A percentile compares a stretch with the other conserved stretches of the same genome.
These are phyloP conservation scores for Pythium monospermum DNA, from an alignment of 352 stramenopile genomes.

Conservation along the genomic window DNA sequence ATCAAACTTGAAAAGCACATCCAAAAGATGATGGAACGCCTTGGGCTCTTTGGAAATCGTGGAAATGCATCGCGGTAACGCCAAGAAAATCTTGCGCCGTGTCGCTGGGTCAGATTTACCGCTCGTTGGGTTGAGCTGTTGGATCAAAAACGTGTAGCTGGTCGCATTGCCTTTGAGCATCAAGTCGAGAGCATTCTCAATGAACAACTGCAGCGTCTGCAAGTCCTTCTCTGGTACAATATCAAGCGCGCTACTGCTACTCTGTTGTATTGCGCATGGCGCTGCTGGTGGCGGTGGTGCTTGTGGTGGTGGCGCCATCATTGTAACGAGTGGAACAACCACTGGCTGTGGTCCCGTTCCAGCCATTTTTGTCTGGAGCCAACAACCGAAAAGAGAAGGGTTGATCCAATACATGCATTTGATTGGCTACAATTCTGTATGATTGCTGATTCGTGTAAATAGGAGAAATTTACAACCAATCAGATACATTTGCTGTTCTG, in stretches of 20 bases:
- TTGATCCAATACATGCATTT: not conserved
- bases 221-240: slow-evolving; percentile 49
- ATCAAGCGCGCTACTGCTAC: too few relatives aligned
- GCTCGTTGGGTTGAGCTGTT: slow-evolving; percentile 44
- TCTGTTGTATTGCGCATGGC: too few relatives aligned
- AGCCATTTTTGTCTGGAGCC: slow-evolving; percentile 5
- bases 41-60: slow-evolving; percentile 62
- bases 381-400: not conserved
- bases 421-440: not conserved
- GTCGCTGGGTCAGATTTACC: slow-evolving; percentile 31
- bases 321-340: too few relatives aligned
- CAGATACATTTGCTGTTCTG: not conserved
- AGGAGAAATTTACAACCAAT: not conserved
- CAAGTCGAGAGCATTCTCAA: slow-evolving; percentile 79
- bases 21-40: slow-evolving; percentile 63
- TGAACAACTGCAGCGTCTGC: slow-evolving; percentile 69
- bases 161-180: slow-evolving; percentile 81
- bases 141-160: slow-evolving; percentile 73
- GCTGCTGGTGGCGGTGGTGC: too few relatives aligned
- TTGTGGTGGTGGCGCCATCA: too few relatives aligned
- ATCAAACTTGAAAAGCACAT: slow-evolving; percentile 82
- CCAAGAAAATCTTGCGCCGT: slow-evolving; percentile 68
- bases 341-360: slow-evolving; percentile 1
- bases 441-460: too few relatives aligned
- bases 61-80: slow-evolving; percentile 72